Base-by-base conservation (phyloP, 805 yeast genomes). In the Starmerella riodocensis region DNA sequence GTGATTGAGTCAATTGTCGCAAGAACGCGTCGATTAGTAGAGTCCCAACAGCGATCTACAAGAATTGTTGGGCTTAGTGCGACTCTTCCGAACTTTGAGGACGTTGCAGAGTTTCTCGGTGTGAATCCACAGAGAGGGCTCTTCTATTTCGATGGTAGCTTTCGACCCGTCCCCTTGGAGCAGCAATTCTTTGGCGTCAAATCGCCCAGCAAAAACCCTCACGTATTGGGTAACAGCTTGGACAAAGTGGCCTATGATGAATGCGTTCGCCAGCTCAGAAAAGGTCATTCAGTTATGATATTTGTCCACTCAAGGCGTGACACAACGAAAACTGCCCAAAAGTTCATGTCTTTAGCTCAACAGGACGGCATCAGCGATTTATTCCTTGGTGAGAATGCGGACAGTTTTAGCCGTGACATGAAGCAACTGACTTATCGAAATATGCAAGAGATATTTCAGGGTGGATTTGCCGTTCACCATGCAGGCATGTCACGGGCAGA, bases 251-350 rank as follows among this genome's bases (percentile, higher is more conserved):
- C 93, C 0, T 93, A 83, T 53, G 79, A 80, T 14, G 85, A 83
- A 50, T 66, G 91, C 17, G 60, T 73, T 1, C 76, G 74, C 11
- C 76, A 76, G 65, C 60, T 86, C 1, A 58, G 64, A 13, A 63
- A 69, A 32, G 96, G 86, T 2, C 74, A 74, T 33, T 97, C 93
- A 52, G 93, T 86, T 2, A 93, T 91, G 97, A 79, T 91, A 0
- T 91, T 91, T 62, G 98, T 91, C 4, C 94, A 91, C 54, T 83
- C 95, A 0, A 70, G 99, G 60, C 83, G 84, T 53, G 98, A 91
- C 41, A 93, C 99, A 0, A 74, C 74, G 4, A 83, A 76, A 44
- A 78, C 94, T 2, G 85, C 95, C 0, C 67, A 78, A 48, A 72
- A 73, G 0, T 80, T 78, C 49, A 78, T 79, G 20, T 62, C 68